Conservation (phyloP, 768 basidiomycete genomes). For the Rhizopogon roseolus region DNA sequence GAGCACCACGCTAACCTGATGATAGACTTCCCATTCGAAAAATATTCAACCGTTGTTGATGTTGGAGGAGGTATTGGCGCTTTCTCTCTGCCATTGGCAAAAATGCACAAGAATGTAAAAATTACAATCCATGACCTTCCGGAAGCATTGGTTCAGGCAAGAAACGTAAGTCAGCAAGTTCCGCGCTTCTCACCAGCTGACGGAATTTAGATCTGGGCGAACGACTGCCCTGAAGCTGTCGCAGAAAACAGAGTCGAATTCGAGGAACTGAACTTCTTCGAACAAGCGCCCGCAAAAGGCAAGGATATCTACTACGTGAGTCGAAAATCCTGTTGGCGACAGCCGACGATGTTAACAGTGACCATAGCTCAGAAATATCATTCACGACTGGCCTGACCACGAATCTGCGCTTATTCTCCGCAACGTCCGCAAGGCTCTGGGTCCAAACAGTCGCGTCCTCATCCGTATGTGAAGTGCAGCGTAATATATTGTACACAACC, state of each 20-base stretch:
- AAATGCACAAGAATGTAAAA: constrained; percentile 23
- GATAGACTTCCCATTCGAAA: constrained; percentile 28
- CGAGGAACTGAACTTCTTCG: constrained; percentile 25
- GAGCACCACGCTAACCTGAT: background rate
- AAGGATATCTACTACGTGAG: constrained; percentile 30
- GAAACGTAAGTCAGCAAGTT: constrained; percentile 2
- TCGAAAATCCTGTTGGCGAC: background rate
- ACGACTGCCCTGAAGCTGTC: constrained; percentile 19
- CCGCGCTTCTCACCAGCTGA: background rate
- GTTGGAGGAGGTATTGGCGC: constrained; percentile 31
- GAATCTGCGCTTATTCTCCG: constrained; percentile 20
- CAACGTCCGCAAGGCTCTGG: constrained; percentile 26
- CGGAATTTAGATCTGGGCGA: constrained; percentile 16
- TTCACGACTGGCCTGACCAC: constrained; percentile 30
- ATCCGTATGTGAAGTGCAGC: constrained; percentile 19
- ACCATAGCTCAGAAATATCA: constrained; percentile 15
- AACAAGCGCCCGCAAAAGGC: constrained; percentile 18
- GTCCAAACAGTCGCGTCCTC: constrained; percentile 24
- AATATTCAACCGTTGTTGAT: constrained; percentile 26
- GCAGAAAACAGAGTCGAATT: constrained; percentile 23
- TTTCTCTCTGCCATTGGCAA: constrained; percentile 24
- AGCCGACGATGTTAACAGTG: background rate
- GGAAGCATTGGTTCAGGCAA: constrained; percentile 16
- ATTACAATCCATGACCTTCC: constrained; percentile 29
- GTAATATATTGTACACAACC: background rate